Evolutionary conservation across 1,284 basidiomycete species (phyloP).

Genomic region (Schizophyllum commune): DNA sequence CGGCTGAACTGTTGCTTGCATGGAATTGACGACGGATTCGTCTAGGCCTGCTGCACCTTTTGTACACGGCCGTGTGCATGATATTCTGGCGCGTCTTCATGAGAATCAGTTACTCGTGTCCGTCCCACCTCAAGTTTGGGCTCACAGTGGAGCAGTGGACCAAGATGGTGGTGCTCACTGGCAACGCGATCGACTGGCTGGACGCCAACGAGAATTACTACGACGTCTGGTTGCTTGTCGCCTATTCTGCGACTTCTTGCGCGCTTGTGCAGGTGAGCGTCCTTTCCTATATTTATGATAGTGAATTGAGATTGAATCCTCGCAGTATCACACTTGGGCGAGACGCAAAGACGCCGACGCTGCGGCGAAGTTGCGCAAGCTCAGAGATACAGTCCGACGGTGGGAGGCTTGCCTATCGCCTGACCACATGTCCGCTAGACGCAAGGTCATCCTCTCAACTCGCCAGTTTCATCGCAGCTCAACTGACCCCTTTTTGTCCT

Average conservation of each 20-base stretch:
- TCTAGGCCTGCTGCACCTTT: slow-evolving; percentile 74
- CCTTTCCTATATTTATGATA: not conserved
- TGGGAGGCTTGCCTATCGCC: slow-evolving; percentile 78
- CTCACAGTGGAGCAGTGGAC: slow-evolving; percentile 79
- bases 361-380: slow-evolving; percentile 64
- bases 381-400: slow-evolving; percentile 74
- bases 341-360: slow-evolving; percentile 72
- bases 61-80: slow-evolving; percentile 84
- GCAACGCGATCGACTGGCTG: slow-evolving; percentile 86
- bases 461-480: not conserved
- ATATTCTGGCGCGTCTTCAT: slow-evolving; percentile 94
- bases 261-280: slow-evolving; percentile 78
- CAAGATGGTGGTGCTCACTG: slow-evolving; percentile 61
- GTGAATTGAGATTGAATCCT: slow-evolving; percentile 10
- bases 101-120: slow-evolving; percentile 85
- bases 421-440: slow-evolving; percentile 87
- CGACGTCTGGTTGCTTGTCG: slow-evolving; percentile 81
- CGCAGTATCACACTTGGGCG: slow-evolving; percentile 88
- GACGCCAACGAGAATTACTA: slow-evolving; percentile 74
- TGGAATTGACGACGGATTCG: slow-evolving; percentile 1
- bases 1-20: slow-evolving; percentile 6
- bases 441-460: slow-evolving; percentile 46
- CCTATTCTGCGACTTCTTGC: slow-evolving; percentile 86
- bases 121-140: slow-evolving; percentile 77
- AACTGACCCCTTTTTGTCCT: slow-evolving; percentile 10